A percentile compares a stretch with the other conserved stretches of the same genome.
phyloP scores from a whole-genome alignment of 768 basidiomycete species.

The Trametes sanguinea region DNA sequence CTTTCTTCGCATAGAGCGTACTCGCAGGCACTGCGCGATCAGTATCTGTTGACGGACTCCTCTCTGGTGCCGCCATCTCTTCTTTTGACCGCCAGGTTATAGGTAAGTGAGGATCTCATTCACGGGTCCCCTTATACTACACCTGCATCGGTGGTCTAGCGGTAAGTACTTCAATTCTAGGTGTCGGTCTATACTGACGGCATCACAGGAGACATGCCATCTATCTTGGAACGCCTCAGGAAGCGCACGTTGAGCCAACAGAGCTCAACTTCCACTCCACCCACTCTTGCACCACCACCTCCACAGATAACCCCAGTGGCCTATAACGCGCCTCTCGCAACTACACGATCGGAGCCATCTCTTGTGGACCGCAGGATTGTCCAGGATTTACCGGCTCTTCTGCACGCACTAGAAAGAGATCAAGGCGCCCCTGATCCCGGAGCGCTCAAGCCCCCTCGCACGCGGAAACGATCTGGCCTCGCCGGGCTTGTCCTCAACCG shows the following conservation, averaged over 20 bases:
- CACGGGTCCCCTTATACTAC: no score
- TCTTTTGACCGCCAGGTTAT: no score
- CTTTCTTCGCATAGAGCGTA: slow-evolving; percentile 8
- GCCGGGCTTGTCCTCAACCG: neutral
- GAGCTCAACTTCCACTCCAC: neutral
- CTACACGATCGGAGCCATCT: slow-evolving; percentile 10
- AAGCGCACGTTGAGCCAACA: slow-evolving; percentile 25
- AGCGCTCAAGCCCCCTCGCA: slow-evolving; percentile 23
- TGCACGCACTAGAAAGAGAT: slow-evolving; percentile 20
- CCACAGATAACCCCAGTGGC: neutral
- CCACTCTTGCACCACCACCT: neutral
- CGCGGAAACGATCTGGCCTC: slow-evolving; percentile 16
- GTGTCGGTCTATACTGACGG: neutral
- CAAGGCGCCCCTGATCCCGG: neutral
- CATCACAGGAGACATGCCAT: slow-evolving; percentile 23
- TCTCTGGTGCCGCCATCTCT: no score
- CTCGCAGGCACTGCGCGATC: neutral
- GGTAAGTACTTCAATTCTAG: no score
- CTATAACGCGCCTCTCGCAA: neutral
- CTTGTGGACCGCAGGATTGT: slow-evolving; percentile 28
- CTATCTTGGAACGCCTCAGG: slow-evolving; percentile 30
- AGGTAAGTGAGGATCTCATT: no score
- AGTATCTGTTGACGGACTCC: no score
- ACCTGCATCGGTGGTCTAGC: no score
- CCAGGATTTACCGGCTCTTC: slow-evolving; percentile 26